Percentiles rank a stretch among this genome's conserved stretches.
Conservation (phyloP, 2,329 filamentous ascomycete species). For the Penicillium italicum region DNA sequence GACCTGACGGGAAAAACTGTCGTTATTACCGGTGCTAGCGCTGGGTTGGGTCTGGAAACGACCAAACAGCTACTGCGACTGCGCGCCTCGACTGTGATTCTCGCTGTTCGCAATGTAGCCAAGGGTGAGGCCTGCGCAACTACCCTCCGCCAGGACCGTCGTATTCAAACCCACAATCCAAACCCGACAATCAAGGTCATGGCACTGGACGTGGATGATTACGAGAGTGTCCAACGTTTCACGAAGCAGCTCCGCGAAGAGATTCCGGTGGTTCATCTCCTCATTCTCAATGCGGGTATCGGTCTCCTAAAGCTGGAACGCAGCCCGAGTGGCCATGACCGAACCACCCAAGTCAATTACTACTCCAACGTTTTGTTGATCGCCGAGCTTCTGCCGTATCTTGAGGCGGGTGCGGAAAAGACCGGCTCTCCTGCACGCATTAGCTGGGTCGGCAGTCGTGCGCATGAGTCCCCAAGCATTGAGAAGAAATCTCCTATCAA, state of each 20-base stretch:
- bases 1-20: not conserved
- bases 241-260: conserved; percentile 14
- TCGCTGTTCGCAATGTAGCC: not conserved
- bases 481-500: not conserved
- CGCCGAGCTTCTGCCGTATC: not conserved
- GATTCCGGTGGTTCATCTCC: conserved; percentile 19
- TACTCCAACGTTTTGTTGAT: not conserved
- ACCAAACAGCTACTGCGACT: not conserved
- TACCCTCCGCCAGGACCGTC: not conserved
- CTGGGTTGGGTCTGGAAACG: not conserved
- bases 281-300: conserved; percentile 27
- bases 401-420: not conserved
- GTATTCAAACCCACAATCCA: not conserved
- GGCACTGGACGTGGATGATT: not conserved
- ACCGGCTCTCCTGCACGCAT: not conserved
- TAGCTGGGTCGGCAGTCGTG: not conserved
- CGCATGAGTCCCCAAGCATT: not conserved
- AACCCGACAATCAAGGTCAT: not conserved
- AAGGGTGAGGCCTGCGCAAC: not conserved
- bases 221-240: conserved; percentile 8
- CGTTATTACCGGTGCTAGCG: not conserved
- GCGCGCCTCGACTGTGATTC: not conserved
- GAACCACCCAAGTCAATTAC: conserved; percentile 38
- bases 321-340: conserved; percentile 35
- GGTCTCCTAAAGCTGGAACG: conserved; percentile 14